Evolutionary conservation across 768 basidiomycete species (phyloP), one percentile per base, ranked within the genome.

Genomic region (Russula foetens): DNA sequence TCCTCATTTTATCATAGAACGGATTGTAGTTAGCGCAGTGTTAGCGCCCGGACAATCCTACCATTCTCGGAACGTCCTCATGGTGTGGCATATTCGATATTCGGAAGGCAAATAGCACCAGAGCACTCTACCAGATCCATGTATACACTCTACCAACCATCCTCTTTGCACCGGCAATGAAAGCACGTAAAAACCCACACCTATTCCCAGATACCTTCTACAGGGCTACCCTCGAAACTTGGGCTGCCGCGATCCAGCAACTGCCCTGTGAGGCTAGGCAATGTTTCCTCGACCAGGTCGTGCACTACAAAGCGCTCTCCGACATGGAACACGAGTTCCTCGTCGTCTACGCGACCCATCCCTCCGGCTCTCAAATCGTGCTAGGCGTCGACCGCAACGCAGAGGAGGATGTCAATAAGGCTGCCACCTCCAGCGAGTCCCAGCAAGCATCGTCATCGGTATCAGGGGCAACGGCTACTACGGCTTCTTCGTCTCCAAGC

Each of bases 301-400:
- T 61, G 14, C 65, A 66, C 45, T 57, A 61, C 55, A 66, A 66
- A 41, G 57, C 59, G 17, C 39, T 50, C 38, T 43, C 47, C 12
- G 59, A 58, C 39, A 66, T 66, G 65, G 65, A 66, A 23, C 65
- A 66, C 59, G 65, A 66, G 44, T 61, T 58, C 33, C 65, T 66
- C 45, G 15, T 66, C 49, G 43, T 66, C 17, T 28, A 60, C 43
- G 59, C 50, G 7, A 21, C 21, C 2, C 56, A 59, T 26, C 59
- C 63, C 2, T 61, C 56, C n/a, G 63, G 63, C 24, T 29, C 59
- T n/a, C 49, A 50, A 26, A 38, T 64, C 49, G 55, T 64, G 5
- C 56, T 66, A 11, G 59, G 63, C 41, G 49, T 66, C 43, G 65
- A 66, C 56, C 65, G 65, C 31, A 66, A 66, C n/a, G 65, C 56